These are phyloP conservation scores for Kazachstania kunashirensis DNA, from an alignment of 805 yeast genomes.

Conservation along the genomic window DNA sequence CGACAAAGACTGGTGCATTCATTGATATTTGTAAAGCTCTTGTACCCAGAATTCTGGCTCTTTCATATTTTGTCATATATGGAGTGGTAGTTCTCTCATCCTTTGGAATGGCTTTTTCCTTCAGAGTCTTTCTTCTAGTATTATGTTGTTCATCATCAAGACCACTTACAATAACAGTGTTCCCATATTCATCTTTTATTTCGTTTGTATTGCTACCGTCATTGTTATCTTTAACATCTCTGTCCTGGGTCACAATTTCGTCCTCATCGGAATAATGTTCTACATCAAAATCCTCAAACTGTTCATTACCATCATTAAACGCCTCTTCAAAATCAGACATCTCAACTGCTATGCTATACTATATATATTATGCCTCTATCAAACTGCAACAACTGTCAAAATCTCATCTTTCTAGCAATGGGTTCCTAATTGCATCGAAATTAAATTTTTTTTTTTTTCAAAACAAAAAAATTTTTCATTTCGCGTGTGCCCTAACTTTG, in stretches of 20 bases:
- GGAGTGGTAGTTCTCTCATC: slow-evolving; percentile 93
- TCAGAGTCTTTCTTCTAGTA: slow-evolving; percentile 51
- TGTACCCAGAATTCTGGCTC: slow-evolving; percentile 96
- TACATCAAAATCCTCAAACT: slow-evolving; percentile 74
- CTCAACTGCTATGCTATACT: no score
- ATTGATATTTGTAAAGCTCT: slow-evolving; percentile 94
- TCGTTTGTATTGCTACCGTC: slow-evolving; percentile 27
- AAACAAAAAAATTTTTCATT: no score
- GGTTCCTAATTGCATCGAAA: no score
- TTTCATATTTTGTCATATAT: slow-evolving; percentile 96
- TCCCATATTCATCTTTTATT: slow-evolving; percentile 52
- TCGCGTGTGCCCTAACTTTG: no score
- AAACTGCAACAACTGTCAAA: no score
- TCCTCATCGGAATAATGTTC: slow-evolving; percentile 76
- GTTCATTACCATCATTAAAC: slow-evolving; percentile 59
- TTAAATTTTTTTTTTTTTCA: no score
- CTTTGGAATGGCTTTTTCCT: slow-evolving; percentile 79
- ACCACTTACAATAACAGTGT: slow-evolving; percentile 63
- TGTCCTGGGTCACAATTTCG: no score
- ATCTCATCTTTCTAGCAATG: no score
- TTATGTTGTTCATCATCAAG: slow-evolving; percentile 41
- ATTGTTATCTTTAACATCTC: slow-evolving; percentile 12
- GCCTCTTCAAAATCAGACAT: slow-evolving; percentile 52
- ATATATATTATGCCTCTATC: no score
- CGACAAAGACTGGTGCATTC: slow-evolving; percentile 97